Evolutionary conservation across 208 protist genomes (phyloP).

Genomic region (Trypanosoma scelopori): DNA sequence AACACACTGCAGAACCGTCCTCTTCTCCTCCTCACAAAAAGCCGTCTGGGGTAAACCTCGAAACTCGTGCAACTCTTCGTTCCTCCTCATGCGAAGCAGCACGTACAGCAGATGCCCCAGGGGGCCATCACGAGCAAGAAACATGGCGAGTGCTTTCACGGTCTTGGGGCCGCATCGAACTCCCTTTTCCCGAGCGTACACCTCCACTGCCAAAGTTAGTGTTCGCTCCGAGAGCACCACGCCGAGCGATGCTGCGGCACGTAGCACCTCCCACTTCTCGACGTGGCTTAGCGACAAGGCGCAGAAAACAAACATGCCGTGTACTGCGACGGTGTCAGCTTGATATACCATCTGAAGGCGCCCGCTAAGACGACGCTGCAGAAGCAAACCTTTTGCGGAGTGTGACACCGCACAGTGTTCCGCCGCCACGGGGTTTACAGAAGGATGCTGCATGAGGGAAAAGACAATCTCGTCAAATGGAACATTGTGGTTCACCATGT

Average conservation of each 20-base stretch:
- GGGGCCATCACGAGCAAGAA: slow-evolving; percentile 31
- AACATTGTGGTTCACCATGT: slow-evolving; percentile 53
- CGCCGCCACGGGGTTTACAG: slow-evolving; percentile 41
- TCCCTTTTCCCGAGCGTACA: slow-evolving; percentile 67
- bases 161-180: slow-evolving; percentile 70
- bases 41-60: slow-evolving; percentile 35
- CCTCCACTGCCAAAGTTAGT: slow-evolving; percentile 47
- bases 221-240: slow-evolving; percentile 52
- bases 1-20: slow-evolving; percentile 29
- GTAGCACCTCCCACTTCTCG: slow-evolving; percentile 80
- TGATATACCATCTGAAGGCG: slow-evolving; percentile 26
- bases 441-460: slow-evolving; percentile 74
- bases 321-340: slow-evolving; percentile 41
- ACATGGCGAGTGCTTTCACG: slow-evolving; percentile 45
- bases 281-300: slow-evolving; percentile 71
- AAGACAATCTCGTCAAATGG: slow-evolving; percentile 74
- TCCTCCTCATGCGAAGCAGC: slow-evolving; percentile 52
- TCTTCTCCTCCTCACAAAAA: slow-evolving; percentile 34
- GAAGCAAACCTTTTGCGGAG: slow-evolving; percentile 56
- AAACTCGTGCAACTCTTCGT: slow-evolving; percentile 45
- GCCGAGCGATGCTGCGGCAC: slow-evolving; percentile 17
- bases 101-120: slow-evolving; percentile 53
- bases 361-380: slow-evolving; percentile 66
- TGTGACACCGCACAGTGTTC: slow-evolving; percentile 33
- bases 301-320: slow-evolving; percentile 86